Base-by-base conservation (phyloP, 2,329 filamentous ascomycete species). In the Pseudocercospora musae region DNA sequence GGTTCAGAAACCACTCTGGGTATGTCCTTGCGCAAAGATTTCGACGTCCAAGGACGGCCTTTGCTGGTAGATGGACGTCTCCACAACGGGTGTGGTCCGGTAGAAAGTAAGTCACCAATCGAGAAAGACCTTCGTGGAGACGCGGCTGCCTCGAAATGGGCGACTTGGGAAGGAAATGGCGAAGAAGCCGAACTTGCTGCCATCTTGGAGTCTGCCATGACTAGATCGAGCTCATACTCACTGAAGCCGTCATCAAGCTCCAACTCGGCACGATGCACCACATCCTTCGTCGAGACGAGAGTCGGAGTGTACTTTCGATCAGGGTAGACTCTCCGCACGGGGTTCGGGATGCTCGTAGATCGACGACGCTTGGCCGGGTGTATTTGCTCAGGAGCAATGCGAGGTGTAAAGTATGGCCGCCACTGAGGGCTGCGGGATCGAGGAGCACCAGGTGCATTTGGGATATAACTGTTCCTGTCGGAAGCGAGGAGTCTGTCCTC, bases 91-190 rank as follows among this genome's bases (percentile, higher is more conserved):
- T 72, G 74, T 60, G 72, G 75, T 57, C 70, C 75, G 57, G 72
- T 72, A 57, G 73, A 75, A 60, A 78, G 74, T 50, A 79, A 73
- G 66, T 82, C 79, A 58, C 76, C 74, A 60, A 83, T 77, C 25
- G 82, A 83, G 75, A 84, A 83, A 61, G 82, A 82, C 57, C 80
- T 78, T 60, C 78, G 74, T 20, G 78, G 73, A 63, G 72, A 72
- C 59, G 71, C 66, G 50, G 70, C 66, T 63, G 74, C 68, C 57
- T 66, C 65, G 40, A 69, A 68, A 27, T 62, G 62, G 25, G 65
- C n/a, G 29, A 42, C 53, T 15, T 62, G 58, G 25, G 42, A 37
- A 23, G 70, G 68, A 58, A 73, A 63, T 13, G 70, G 70, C 58
- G 70, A 71, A 1, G 72, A 70, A 54, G 68, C 65, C 13, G 66